Conservation (phyloP, 306 rosid genomes). For the Vigna radiata region DNA sequence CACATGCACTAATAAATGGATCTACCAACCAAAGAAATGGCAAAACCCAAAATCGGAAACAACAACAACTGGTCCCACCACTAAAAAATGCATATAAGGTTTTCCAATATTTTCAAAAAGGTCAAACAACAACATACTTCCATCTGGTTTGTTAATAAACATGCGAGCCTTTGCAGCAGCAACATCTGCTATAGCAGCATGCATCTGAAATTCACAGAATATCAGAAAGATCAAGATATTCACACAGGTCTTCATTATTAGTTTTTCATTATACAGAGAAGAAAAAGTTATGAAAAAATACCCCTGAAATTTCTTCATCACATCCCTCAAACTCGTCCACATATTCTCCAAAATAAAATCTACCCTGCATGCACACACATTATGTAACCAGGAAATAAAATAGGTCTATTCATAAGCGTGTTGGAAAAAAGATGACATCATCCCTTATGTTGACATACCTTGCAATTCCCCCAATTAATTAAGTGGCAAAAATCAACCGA, state of each 20-base stretch:
- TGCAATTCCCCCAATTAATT: conserved; percentile 24
- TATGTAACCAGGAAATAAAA: conserved; percentile 23
- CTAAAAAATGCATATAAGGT: not conserved
- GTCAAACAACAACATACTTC: conserved; percentile 68
- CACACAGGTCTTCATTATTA: conserved; percentile 13
- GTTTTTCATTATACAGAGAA: conserved; percentile 9
- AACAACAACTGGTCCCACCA: not conserved
- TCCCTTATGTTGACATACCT: conserved; percentile 29
- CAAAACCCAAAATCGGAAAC: not conserved
- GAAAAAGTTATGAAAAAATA: conserved; percentile 42
- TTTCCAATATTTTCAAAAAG: conserved; percentile 24
- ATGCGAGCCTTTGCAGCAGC: conserved; percentile 99
- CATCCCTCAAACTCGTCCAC: conserved; percentile 69
- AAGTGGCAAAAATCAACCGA: conserved; percentile 34
- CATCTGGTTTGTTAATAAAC: conserved; percentile 99
- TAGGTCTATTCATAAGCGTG: conserved; percentile 8
- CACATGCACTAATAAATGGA: conserved; percentile 26
- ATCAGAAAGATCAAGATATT: conserved; percentile 43
- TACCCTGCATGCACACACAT: conserved; percentile 73
- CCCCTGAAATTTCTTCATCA: conserved; percentile 80
- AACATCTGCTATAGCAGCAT: conserved; percentile 91
- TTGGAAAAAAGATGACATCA: conserved; percentile 3
- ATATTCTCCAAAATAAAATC: conserved; percentile 94
- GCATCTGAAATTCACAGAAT: conserved; percentile 70
- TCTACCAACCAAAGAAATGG: conserved; percentile 13